Percentiles rank a stretch among this genome's conserved stretches.
phyloP scores from a whole-genome alignment of 345 rosid species.

The Sisymbrium irio region DNA sequence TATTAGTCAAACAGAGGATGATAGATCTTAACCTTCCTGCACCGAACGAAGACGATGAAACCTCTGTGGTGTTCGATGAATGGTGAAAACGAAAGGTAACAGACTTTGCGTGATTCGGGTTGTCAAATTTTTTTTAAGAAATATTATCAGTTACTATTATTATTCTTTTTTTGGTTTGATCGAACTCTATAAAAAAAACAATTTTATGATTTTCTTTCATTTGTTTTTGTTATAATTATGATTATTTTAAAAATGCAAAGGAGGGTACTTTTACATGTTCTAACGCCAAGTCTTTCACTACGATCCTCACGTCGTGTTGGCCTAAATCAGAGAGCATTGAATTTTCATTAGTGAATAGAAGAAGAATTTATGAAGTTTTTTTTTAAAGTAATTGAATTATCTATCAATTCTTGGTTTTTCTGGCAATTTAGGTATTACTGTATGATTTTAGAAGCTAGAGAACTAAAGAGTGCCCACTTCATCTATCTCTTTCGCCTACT shows the following conservation, averaged over 20 bases:
- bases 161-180: not conserved
- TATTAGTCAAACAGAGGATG: constrained; percentile 38
- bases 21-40: constrained; percentile 97
- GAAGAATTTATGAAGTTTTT: constrained; percentile 6
- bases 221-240: not conserved
- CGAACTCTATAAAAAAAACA: constrained; percentile 14
- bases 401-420: not conserved
- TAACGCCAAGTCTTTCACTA: constrained; percentile 33
- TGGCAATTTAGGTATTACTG: constrained; percentile 13
- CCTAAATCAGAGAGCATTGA: constrained; percentile 32
- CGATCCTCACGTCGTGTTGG: constrained; percentile 34
- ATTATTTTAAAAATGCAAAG: constrained; percentile 24
- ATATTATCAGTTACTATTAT: constrained; percentile 13
- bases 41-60: constrained; percentile 59
- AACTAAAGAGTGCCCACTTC: constrained; percentile 36
- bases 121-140: not conserved
- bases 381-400: not conserved
- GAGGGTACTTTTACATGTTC: constrained; percentile 39
- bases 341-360: constrained; percentile 9
- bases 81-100: constrained; percentile 31
- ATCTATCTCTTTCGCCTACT: constrained; percentile 24
- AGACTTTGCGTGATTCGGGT: constrained; percentile 33
- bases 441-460: constrained; percentile 17
- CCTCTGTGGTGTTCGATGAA: constrained; percentile 64
- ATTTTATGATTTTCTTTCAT: not conserved